A percentile compares a stretch with the other conserved stretches of the same genome.
Evolutionary conservation across 805 yeast genomes (phyloP).

Genomic region (Candida vartiovaarae): DNA sequence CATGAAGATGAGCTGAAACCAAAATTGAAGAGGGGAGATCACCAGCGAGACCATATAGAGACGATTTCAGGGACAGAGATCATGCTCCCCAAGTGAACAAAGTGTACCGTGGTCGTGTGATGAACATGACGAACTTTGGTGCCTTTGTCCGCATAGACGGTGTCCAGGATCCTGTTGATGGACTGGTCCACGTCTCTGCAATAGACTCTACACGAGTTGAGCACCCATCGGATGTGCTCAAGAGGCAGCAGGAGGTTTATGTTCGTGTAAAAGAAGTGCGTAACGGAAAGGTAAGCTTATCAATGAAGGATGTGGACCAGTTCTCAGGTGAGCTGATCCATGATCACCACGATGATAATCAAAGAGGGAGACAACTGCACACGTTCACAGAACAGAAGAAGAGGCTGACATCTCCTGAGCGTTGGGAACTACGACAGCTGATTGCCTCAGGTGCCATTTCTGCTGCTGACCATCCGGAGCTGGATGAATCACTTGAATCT

Average conservation of each 20-base stretch:
- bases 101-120: constrained; percentile 56
- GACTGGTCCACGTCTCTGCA: constrained; percentile 75
- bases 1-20: constrained; percentile 9
- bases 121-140: constrained; percentile 60
- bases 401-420: constrained; percentile 73
- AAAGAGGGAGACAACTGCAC: constrained; percentile 13
- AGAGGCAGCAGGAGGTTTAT: constrained; percentile 52
- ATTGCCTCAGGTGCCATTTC: constrained; percentile 72
- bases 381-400: constrained; percentile 23
- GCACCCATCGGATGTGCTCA: constrained; percentile 53
- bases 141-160: constrained; percentile 60
- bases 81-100: constrained; percentile 34
- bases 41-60: constrained; percentile 2
- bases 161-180: constrained; percentile 33
- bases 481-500: constrained; percentile 27
- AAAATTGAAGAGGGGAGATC: constrained; percentile 4
- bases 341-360: background rate
- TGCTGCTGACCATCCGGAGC: constrained; percentile 62
- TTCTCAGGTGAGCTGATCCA: constrained; percentile 41
- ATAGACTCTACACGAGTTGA: constrained; percentile 44
- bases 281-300: constrained; percentile 46
- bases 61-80: constrained; percentile 14
- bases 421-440: constrained; percentile 84
- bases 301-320: constrained; percentile 73
- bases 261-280: constrained; percentile 49